phyloP scores from a whole-genome alignment of 1,139 yeast genomes.

The Blastobotrys raffinosifermentans region DNA sequence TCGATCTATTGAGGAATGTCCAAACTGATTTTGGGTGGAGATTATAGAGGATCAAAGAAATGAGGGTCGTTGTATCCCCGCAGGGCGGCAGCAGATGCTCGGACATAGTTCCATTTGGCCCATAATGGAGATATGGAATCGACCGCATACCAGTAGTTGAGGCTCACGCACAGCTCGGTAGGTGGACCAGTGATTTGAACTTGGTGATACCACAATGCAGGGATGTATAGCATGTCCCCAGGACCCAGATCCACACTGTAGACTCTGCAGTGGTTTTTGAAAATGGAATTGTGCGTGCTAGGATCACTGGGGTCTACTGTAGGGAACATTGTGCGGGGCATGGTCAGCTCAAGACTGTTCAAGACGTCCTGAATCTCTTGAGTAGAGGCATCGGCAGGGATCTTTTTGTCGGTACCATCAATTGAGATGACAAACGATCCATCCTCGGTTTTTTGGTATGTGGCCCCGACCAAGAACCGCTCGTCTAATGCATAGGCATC shows the following conservation, averaged over 20 bases:
- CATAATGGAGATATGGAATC: conserved; percentile 25
- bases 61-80: conserved; percentile 26
- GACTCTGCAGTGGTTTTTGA: conserved; percentile 19
- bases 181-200: conserved; percentile 24
- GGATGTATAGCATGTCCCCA: conserved; percentile 36
- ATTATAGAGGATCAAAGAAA: conserved; percentile 19
- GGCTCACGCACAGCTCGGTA: conserved; percentile 29
- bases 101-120: conserved; percentile 31
- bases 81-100: conserved; percentile 22
- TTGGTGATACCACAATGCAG: conserved; percentile 40
- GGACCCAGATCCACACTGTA: conserved; percentile 30
- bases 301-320: conserved; percentile 29
- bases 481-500: conserved; percentile 29
- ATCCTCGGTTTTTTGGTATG: conserved; percentile 18
- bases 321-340: conserved; percentile 29
- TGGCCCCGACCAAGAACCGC: conserved; percentile 25
- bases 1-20: conserved; percentile 14
- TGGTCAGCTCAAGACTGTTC: too few relatives aligned
- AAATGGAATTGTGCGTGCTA: conserved; percentile 16
- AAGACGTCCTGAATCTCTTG: conserved; percentile 4
- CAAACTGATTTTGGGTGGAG: not conserved
- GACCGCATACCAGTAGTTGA: conserved; percentile 37
- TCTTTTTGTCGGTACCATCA: conserved; percentile 15
- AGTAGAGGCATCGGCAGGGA: conserved; percentile 11
- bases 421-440: conserved; percentile 12